A percentile compares a stretch with the other conserved stretches of the same genome.
These are phyloP conservation scores for Neonothopanus nambi DNA, from an alignment of 1,284 basidiomycete species.

Conservation along the genomic window DNA sequence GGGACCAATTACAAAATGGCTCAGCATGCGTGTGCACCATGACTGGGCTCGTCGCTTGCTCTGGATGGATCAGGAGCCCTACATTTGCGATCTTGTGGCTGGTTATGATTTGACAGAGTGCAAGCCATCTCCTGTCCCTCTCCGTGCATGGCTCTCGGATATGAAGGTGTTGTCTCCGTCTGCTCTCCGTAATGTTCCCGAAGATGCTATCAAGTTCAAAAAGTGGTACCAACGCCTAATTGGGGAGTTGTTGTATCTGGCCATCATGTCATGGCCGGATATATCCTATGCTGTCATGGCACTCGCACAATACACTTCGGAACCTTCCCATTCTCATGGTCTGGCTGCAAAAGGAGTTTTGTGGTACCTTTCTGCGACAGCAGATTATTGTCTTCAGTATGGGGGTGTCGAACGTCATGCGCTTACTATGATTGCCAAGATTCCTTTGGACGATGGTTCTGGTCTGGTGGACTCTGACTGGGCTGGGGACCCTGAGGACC, in stretches of 20 bases:
- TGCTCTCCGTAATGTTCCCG: not conserved
- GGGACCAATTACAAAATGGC: not conserved
- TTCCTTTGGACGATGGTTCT: not conserved
- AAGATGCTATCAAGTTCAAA: not conserved
- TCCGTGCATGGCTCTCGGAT: not conserved
- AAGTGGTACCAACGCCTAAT: not conserved
- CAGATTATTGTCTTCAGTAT: slow-evolving; percentile 3
- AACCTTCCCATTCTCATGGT: not conserved
- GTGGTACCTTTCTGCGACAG: not conserved
- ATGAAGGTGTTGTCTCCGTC: not conserved
- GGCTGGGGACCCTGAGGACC: slow-evolving; percentile 14
- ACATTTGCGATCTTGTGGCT: not conserved
- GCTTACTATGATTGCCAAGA: not conserved
- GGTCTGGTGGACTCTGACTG: slow-evolving; percentile 17
- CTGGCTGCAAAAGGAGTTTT: slow-evolving; percentile 5
- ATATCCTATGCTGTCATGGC: not conserved
- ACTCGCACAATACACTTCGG: not conserved
- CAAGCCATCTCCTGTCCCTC: not conserved
- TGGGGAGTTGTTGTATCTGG: not conserved
- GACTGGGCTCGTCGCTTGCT: not conserved
- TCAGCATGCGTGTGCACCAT: not conserved
- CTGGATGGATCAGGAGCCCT: not conserved
- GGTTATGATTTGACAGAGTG: not conserved
- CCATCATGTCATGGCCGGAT: not conserved
- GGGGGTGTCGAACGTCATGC: not conserved